Conservation (phyloP, 305 asterid species). For the Ajuga reptans region DNA sequence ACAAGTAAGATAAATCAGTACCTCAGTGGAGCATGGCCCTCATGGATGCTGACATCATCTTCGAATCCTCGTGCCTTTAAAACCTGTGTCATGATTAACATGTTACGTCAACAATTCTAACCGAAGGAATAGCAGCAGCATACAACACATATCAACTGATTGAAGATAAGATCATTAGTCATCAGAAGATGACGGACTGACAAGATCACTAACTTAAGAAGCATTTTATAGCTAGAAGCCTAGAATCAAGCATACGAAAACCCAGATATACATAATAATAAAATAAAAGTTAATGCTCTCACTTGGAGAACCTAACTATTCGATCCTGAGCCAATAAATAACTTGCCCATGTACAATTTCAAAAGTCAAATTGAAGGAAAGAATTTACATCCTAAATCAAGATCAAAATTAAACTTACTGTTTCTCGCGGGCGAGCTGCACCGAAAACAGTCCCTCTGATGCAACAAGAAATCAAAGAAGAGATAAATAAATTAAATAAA, state of each 20-base stretch:
- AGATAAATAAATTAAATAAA: not conserved
- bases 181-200: not conserved
- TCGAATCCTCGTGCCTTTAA: constrained; percentile 65
- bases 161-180: not conserved
- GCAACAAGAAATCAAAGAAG: constrained; percentile 21
- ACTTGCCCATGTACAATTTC: not conserved
- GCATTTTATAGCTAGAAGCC: constrained; percentile 6
- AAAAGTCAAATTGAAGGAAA: not conserved
- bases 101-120: not conserved
- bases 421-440: constrained; percentile 79
- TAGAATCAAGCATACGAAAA: not conserved
- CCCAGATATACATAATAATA: not conserved
- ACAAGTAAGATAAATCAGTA: constrained; percentile 19
- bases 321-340: not conserved
- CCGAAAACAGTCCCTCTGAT: constrained; percentile 69
- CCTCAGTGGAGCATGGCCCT: constrained; percentile 51
- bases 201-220: not conserved
- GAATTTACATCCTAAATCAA: not conserved
- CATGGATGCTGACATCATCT: constrained; percentile 37
- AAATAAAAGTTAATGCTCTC: not conserved
- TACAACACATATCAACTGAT: not conserved
- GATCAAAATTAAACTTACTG: constrained; percentile 41
- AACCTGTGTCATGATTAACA: constrained; percentile 38
- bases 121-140: constrained; percentile 7
- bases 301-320: not conserved